These are phyloP conservation scores for Oryza officinalis DNA, from an alignment of 176 grass and related monocot genomes.

Conservation along the genomic window DNA sequence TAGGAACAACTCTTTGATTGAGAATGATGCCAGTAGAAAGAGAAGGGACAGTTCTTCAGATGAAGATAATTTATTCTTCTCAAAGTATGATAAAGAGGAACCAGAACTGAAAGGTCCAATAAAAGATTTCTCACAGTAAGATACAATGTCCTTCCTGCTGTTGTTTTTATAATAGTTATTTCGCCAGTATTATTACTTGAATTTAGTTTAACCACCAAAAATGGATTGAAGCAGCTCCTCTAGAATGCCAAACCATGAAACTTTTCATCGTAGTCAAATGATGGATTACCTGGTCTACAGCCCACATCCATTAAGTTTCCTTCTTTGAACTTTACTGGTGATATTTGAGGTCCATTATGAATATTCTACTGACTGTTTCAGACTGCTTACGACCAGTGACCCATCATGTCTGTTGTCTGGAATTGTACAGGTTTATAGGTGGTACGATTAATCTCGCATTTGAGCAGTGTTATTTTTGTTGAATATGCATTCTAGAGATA, in stretches of 20 bases:
- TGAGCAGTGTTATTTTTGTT: neutral
- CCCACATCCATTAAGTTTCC: neutral
- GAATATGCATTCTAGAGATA: neutral
- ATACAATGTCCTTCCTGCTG: conserved; percentile 20
- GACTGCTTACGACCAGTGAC: neutral
- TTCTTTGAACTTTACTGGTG: neutral
- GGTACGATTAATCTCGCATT: neutral
- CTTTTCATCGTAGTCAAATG: neutral
- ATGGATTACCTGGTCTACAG: neutral
- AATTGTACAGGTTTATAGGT: neutral
- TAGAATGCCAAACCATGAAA: neutral
- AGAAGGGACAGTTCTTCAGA: conserved; percentile 69
- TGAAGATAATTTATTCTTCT: conserved; percentile 74
- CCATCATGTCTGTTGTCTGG: neutral
- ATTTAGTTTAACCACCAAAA: neutral
- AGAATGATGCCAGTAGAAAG: conserved; percentile 46
- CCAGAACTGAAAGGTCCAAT: conserved; percentile 87
- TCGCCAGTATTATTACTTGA: neutral
- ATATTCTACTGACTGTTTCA: neutral
- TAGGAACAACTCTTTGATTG: conserved; percentile 59
- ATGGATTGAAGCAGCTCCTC: neutral
- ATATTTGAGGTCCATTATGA: neutral
- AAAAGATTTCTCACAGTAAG: conserved; percentile 84
- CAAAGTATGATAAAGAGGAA: conserved; percentile 82
- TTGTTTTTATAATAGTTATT: conserved; percentile 13